These are phyloP conservation scores for Phytophthora cryptogea DNA, from an alignment of 352 stramenopile species.

Conservation along the genomic window DNA sequence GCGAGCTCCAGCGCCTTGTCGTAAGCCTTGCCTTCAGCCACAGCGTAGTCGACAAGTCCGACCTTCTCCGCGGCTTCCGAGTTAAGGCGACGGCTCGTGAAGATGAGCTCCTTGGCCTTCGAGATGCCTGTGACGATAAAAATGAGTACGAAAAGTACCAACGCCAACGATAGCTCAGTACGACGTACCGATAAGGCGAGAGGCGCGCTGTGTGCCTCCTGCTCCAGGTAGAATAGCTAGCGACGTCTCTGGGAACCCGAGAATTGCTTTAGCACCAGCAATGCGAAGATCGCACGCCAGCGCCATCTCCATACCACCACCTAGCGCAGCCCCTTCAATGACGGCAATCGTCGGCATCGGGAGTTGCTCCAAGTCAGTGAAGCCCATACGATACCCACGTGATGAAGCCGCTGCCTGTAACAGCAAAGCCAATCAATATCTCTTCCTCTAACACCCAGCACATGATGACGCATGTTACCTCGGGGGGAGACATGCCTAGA, in stretches of 20 bases:
- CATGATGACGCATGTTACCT: constrained; percentile 50
- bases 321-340: constrained; percentile 91
- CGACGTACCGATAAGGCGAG: constrained; percentile 84
- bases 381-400: constrained; percentile 76
- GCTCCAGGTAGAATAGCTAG: constrained; percentile 94
- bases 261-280: constrained; percentile 79
- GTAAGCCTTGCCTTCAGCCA: constrained; percentile 65
- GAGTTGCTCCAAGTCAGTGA: constrained; percentile 86
- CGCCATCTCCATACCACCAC: constrained; percentile 92
- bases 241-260: constrained; percentile 92
- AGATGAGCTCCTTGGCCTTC: constrained; percentile 95
- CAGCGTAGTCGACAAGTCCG: constrained; percentile 90
- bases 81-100: constrained; percentile 86
- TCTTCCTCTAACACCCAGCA: neutral
- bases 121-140: constrained; percentile 52
- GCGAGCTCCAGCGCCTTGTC: constrained; percentile 84
- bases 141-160: neutral
- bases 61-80: constrained; percentile 78
- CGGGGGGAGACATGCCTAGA: constrained; percentile 80
- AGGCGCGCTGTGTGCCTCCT: constrained; percentile 92
- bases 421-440: constrained; percentile 1
- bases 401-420: constrained; percentile 35
- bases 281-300: constrained; percentile 93
- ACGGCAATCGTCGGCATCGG: constrained; percentile 93
- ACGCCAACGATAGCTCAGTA: neutral